These are phyloP conservation scores for Lactarius evosmus DNA, from an alignment of 768 basidiomycete genomes.

Conservation along the genomic window DNA sequence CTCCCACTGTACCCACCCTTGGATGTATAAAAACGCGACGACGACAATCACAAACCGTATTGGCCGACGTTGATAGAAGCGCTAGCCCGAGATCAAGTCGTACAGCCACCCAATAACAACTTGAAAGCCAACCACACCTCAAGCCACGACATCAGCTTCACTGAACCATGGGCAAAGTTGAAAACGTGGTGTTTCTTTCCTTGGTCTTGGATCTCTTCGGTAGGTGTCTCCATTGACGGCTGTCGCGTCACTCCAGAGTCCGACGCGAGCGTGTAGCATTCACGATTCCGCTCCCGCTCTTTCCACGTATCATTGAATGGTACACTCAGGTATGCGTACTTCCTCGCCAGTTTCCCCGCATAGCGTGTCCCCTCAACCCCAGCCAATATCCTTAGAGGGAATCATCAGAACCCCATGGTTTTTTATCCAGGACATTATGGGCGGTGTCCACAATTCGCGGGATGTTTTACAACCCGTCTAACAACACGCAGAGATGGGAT, in stretches of 20 bases:
- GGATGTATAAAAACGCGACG: not conserved
- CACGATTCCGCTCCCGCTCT: slow-evolving; percentile 93
- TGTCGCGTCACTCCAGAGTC: not conserved
- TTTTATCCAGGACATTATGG: slow-evolving; percentile 68
- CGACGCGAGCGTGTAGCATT: slow-evolving; percentile 53
- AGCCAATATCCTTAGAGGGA: slow-evolving; percentile 55
- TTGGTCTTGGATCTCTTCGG: slow-evolving; percentile 86
- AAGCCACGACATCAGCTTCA: not conserved
- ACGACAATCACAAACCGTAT: not conserved
- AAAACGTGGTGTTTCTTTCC: slow-evolving; percentile 84
- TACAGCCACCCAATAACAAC: not conserved
- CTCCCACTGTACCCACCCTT: not conserved
- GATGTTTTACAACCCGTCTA: slow-evolving; percentile 55
- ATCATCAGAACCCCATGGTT: slow-evolving; percentile 60
- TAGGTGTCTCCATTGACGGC: slow-evolving; percentile 32
- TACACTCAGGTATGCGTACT: slow-evolving; percentile 61
- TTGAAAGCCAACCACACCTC: not conserved
- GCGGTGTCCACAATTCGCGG: slow-evolving; percentile 66
- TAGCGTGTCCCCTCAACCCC: slow-evolving; percentile 2
- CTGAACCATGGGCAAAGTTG: slow-evolving; percentile 57
- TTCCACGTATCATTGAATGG: slow-evolving; percentile 97
- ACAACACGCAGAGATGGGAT: slow-evolving; percentile 83
- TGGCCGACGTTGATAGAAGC: not conserved
- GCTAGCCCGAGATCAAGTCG: not conserved
- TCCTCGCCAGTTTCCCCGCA: slow-evolving; percentile 7